Evolutionary conservation across 306 rosid genomes (phyloP).

Genomic region (Luffa aegyptiaca): DNA sequence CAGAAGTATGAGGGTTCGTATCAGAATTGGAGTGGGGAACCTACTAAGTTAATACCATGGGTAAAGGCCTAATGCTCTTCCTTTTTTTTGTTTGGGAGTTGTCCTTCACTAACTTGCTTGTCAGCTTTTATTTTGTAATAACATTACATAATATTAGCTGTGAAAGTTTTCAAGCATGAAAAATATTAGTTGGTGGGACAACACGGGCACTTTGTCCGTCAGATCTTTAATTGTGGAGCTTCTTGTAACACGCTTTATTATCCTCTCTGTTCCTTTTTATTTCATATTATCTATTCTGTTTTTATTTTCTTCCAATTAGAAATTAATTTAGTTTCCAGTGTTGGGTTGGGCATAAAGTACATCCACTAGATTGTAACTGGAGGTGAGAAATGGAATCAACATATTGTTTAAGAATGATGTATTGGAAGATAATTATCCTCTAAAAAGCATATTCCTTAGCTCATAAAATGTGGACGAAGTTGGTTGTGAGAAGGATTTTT

Average conservation of each 20-base stretch:
- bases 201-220: not conserved
- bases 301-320: not conserved
- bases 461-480: not conserved
- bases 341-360: not conserved
- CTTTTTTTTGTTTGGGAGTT: not conserved
- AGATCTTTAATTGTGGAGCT: not conserved
- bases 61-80: conserved; percentile 28
- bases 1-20: conserved; percentile 81
- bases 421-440: not conserved
- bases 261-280: not conserved
- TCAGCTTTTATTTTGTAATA: not conserved
- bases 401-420: not conserved
- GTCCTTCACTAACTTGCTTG: conserved; percentile 4
- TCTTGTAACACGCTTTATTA: not conserved
- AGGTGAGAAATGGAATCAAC: not conserved
- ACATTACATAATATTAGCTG: not conserved
- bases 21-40: conserved; percentile 86
- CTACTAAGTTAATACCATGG: conserved; percentile 93
- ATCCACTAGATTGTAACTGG: not conserved
- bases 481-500: not conserved
- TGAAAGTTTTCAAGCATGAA: not conserved
- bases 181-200: not conserved
- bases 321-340: not conserved
- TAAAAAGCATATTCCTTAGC: not conserved
- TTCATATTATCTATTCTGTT: not conserved